Base-by-base conservation (phyloP, 2,329 filamentous ascomycete genomes). In the Bipolaris bicolor region DNA sequence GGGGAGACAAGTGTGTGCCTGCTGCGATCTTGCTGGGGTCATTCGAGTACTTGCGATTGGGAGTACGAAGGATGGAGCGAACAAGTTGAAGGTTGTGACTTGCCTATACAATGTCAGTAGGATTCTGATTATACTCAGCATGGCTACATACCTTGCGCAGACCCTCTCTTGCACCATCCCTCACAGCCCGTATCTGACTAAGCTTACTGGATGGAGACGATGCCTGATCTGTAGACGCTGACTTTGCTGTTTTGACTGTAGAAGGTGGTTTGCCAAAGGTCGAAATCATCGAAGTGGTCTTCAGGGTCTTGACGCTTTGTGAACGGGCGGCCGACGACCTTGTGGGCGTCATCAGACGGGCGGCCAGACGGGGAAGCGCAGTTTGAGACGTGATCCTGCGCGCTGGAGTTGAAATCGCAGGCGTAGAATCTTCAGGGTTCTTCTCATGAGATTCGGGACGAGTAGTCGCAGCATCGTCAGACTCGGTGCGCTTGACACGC, bases 281-380 rank as follows among this genome's bases (percentile, higher is more conserved):
- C 46, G 82, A 84, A 29, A 83, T 80, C 70, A 86, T 82, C 16
- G 79, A 82, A 20, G 79, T 79, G 51, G 75, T 73, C 67, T 80
- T 81, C 22, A 68, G 59, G 7, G 73, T 69, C 65, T 82, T 84
- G 43, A 84, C 78, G 63, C 81, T 86, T 52, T 82, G 77, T 45
- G 83, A 78, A 41, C 88, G 87, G 33, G 87, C 85, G 49, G 90
- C 75, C 1, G 90, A 91, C 7, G 91, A 81, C 73, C 91, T 92
- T 7, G 90, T 95, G 0, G 92, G 92, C 5, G 91, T 96, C 75
- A 88, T 85, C 29, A 94, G 79, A 29, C 73, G 68, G 33, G 73
- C 68, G n/a, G 70, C 57, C 81, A 87, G 60, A 81, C 80, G 58
- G 81, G 77, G 60, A 41, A 84, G 81, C 29, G 70, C 71, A 7